Conservation (phyloP, 78 protist genomes). For the Creolimax fragrantissima region DNA sequence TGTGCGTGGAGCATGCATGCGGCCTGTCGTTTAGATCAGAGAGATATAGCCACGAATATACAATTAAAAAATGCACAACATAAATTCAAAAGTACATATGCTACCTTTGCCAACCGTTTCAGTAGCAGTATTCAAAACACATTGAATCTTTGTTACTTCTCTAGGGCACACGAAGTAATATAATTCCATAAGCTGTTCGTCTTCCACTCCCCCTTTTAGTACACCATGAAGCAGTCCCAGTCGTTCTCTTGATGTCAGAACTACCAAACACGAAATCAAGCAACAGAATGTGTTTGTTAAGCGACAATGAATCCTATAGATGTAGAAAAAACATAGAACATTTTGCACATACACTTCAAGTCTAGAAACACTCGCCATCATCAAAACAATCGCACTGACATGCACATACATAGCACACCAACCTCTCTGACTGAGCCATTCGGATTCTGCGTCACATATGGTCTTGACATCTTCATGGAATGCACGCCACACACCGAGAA, state of each 20-base stretch:
- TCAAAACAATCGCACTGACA: neutral
- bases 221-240: neutral
- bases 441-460: neutral
- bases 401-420: neutral
- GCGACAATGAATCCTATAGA: neutral
- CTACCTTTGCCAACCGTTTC: neutral
- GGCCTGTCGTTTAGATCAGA: neutral
- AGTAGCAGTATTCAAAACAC: neutral
- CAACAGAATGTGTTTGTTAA: neutral
- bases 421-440: neutral
- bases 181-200: neutral
- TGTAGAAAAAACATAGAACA: neutral
- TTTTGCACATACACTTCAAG: neutral
- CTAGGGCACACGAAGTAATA: neutral
- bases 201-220: neutral
- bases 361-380: neutral
- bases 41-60: neutral
- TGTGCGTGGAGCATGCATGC: neutral
- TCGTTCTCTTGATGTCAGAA: neutral
- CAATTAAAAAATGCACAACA: neutral
- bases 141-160: neutral
- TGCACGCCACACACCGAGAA: neutral
- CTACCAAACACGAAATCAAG: too few species aligned
- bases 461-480: neutral
- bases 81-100: neutral